Evolutionary conservation across 805 yeast species (phyloP).

Genomic region (Suhomyces faveliae): DNA sequence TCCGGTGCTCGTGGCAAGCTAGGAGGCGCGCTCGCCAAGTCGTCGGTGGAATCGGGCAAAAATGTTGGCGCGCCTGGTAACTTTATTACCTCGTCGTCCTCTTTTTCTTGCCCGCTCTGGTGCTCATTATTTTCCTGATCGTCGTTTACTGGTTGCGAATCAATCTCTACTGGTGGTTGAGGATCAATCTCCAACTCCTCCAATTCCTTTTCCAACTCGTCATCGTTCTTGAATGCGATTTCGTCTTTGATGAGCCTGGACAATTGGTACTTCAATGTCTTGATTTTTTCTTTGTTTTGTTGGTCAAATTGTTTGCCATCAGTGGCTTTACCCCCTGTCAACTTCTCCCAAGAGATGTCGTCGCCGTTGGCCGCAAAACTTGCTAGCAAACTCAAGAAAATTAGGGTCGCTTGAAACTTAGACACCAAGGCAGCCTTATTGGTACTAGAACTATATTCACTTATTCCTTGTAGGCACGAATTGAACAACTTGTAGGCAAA

Average conservation of each 20-base stretch:
- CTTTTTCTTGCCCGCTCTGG: neutral
- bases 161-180: slow-evolving; percentile 2
- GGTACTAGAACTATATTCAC: slow-evolving; percentile 17
- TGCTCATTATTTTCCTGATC: neutral
- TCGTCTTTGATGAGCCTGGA: slow-evolving; percentile 40
- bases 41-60: slow-evolving; percentile 2
- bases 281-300: slow-evolving; percentile 32
- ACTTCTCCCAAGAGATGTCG: slow-evolving; percentile 31
- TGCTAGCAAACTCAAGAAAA: slow-evolving; percentile 30
- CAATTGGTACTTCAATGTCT: slow-evolving; percentile 38
- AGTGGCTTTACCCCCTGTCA: slow-evolving; percentile 34
- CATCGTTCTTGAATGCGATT: slow-evolving; percentile 22
- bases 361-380: slow-evolving; percentile 24
- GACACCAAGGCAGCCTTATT: slow-evolving; percentile 29
- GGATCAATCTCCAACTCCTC: slow-evolving; percentile 7
- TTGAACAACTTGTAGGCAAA: slow-evolving; percentile 39
- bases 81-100: neutral
- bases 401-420: slow-evolving; percentile 36
- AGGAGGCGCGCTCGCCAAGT: slow-evolving; percentile 3
- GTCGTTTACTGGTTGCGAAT: neutral
- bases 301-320: slow-evolving; percentile 23
- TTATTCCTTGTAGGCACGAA: slow-evolving; percentile 27
- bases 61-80: slow-evolving; percentile 23
- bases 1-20: slow-evolving; percentile 40
- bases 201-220: slow-evolving; percentile 25